phyloP scores from a whole-genome alignment of 805 yeast species.

The Starmerella floricola region DNA sequence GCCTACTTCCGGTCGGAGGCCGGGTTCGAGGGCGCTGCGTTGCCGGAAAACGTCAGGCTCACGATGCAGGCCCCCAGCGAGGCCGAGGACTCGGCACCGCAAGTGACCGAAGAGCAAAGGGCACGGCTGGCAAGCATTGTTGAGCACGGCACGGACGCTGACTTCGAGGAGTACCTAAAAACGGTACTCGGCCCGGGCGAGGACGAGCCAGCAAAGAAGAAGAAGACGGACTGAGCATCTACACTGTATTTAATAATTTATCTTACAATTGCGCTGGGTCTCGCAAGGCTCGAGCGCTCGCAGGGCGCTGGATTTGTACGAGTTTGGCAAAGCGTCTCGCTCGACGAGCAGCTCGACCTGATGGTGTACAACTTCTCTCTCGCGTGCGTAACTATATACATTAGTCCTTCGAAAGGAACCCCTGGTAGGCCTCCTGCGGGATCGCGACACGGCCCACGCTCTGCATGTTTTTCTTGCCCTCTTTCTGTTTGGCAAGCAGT shows the following conservation, averaged over 20 bases:
- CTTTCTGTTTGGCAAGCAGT: constrained; percentile 76
- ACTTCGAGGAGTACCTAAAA: constrained; percentile 53
- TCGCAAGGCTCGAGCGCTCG: too few species aligned
- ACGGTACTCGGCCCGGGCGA: constrained; percentile 37
- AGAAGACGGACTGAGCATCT: too few species aligned
- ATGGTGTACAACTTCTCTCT: too few species aligned
- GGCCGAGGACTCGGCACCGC: constrained; percentile 34
- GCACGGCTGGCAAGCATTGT: constrained; percentile 56
- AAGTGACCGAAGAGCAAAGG: constrained; percentile 37
- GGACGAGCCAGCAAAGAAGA: background rate
- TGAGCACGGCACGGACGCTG: constrained; percentile 68
- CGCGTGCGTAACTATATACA: constrained; percentile 3
- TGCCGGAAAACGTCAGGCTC: constrained; percentile 23
- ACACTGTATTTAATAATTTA: too few species aligned
- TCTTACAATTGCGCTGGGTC: too few species aligned
- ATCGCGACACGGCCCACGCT: constrained; percentile 66
- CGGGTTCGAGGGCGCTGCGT: constrained; percentile 24
- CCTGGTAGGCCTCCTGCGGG: constrained; percentile 77
- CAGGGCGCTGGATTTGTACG: too few species aligned
- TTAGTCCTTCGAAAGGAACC: constrained; percentile 42
- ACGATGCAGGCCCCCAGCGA: constrained; percentile 21
- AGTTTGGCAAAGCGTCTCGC: too few species aligned
- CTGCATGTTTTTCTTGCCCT: constrained; percentile 80
- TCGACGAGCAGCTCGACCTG: too few species aligned
- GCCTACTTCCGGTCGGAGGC: constrained; percentile 44